phyloP scores from a whole-genome alignment of 1,284 basidiomycete species.

The Polyporus tsugae region DNA sequence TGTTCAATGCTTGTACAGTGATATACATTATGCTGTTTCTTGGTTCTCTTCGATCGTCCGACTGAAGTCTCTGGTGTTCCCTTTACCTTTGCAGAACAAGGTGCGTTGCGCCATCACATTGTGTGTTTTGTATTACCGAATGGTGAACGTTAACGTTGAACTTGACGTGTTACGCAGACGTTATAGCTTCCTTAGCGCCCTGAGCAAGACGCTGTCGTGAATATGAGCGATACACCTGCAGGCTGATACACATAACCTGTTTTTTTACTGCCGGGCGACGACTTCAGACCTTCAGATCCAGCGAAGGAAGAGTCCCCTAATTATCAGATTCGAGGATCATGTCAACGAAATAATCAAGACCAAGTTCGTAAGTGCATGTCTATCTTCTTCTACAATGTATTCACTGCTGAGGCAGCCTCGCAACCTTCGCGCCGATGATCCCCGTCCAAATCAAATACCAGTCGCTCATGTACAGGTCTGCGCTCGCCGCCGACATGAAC shows the following conservation, averaged over 20 bases:
- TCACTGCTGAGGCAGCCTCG: background rate
- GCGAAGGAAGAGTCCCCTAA: no score
- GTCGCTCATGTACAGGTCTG: constrained; percentile 18
- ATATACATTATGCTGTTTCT: constrained; percentile 3
- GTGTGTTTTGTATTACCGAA: no score
- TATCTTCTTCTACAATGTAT: background rate
- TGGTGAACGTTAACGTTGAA: no score
- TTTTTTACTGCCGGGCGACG: background rate
- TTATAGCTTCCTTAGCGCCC: no score
- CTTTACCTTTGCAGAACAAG: no score
- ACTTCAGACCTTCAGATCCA: background rate
- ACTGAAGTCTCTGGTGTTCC: background rate
- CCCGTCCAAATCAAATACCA: constrained; percentile 26
- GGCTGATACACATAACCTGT: no score
- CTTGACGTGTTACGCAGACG: no score
- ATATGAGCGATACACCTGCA: no score
- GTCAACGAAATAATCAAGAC: background rate
- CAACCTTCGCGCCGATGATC: constrained; percentile 13
- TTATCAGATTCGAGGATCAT: background rate
- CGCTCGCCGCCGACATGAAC: constrained; percentile 17
- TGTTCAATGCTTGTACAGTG: background rate
- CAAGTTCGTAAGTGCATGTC: background rate
- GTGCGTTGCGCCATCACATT: background rate
- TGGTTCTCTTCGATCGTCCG: background rate
- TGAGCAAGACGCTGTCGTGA: no score